These are phyloP conservation scores for Stachybotrys elegans DNA, from an alignment of 2,329 filamentous ascomycete genomes.

Conservation along the genomic window DNA sequence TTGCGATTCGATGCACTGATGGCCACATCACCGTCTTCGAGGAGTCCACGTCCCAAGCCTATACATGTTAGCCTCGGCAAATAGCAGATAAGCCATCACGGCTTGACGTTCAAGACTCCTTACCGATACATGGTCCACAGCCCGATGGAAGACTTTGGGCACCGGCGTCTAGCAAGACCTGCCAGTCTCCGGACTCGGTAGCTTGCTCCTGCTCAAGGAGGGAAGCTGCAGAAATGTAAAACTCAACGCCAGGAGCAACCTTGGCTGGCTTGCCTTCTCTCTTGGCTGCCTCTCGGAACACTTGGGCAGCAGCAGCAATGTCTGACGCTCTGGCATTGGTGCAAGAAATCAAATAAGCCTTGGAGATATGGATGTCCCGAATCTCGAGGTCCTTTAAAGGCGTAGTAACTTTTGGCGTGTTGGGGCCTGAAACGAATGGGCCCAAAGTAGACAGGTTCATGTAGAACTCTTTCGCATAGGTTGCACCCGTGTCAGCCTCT, in stretches of 20 bases:
- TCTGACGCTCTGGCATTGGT: constrained; percentile 83
- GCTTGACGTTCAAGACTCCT: constrained; percentile 44
- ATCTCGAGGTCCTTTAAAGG: constrained; percentile 68
- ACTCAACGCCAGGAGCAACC: constrained; percentile 69
- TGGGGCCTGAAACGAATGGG: constrained; percentile 81
- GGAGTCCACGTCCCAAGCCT: constrained; percentile 49
- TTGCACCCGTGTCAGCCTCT: constrained; percentile 67
- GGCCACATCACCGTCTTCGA: constrained; percentile 81
- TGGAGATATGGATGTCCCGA: constrained; percentile 72
- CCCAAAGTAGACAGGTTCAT: constrained; percentile 78
- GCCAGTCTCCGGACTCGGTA: constrained; percentile 82
- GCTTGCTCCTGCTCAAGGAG: constrained; percentile 68
- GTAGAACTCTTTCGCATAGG: constrained; percentile 78
- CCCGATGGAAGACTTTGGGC: constrained; percentile 65
- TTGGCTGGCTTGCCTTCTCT: constrained; percentile 56
- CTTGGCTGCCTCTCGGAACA: constrained; percentile 75
- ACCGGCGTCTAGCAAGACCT: constrained; percentile 74
- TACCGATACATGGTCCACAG: constrained; percentile 82
- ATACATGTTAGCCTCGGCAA: constrained; percentile 20
- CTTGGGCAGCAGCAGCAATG: constrained; percentile 68
- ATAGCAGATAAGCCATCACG: not conserved
- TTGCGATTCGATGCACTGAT: constrained; percentile 83
- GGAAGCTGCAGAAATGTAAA: constrained; percentile 90
- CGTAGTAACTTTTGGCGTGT: constrained; percentile 83
- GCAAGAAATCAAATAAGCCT: constrained; percentile 84